Evolutionary conservation across 2,329 filamentous ascomycete genomes (phyloP), one percentile per base, ranked within the genome.

Genomic region (Annulohypoxylon truncatum): DNA sequence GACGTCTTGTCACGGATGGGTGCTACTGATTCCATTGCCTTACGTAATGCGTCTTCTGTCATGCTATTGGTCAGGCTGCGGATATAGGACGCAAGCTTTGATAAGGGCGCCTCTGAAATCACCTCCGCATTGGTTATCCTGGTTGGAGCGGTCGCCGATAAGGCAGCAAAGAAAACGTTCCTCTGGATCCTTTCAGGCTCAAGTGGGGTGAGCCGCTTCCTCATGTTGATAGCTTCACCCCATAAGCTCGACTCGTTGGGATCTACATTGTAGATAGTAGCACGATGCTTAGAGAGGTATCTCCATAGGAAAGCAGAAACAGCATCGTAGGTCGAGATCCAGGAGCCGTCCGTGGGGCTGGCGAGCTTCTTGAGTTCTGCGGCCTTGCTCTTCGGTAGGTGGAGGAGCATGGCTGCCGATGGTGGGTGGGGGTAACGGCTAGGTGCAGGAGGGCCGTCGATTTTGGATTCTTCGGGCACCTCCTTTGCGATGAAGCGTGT

Each of bases 311-410:
- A 78, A 8, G 81, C 81, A 1, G 76, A 74, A 59, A 79, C 77
- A n/a, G 81, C 80, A 52, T 83, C 82, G 64, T 82, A 83, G 1
- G 79, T 83, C 3, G 81, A 83, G 31, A 84, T 76, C 80, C 81
- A 82, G 9, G 72, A 71, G 5, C 75, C 77, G 0, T 70, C 51
- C 0, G 54, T 42, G 2, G 79, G 78, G 0, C 51, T 71, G 0
- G 80, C 80, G 1, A 77, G 71, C 9, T 64, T 68, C 63, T 83
- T 83, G 3, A 84, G 70, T 51, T 77, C 69, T 0, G 76, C 76
- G 0, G 79, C 78, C 60, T 82, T 83, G 71, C 80, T 82, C 66
- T 78, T 79, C 2, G 81, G 79, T 0, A 83, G 73, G 55, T 83
- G 81, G 62, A 83, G 82, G 1, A 83, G 74, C 0, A 81, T 72